Base-by-base conservation (phyloP, 495 filamentous ascomycete species). In the Lasiosphaeria miniovina region DNA sequence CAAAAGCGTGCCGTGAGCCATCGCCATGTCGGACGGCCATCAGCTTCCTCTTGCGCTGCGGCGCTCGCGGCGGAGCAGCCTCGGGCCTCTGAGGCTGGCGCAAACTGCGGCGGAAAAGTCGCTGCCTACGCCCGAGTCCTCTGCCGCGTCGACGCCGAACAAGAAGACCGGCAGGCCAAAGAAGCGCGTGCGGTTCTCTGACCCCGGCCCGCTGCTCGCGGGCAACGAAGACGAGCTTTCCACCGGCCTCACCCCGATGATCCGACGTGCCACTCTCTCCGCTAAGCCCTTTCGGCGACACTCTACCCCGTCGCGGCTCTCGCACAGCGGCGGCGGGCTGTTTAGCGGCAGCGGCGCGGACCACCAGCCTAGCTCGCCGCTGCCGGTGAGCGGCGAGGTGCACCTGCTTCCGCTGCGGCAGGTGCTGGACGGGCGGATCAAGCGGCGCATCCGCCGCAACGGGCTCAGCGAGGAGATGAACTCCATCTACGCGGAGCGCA, bases 401-500 rank as follows among this genome's bases (percentile, higher is more conserved):
- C 65, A 59, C 36, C 89, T 90, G 61, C 81, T 82, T 3, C 87
- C 90, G 0, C 74, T 92, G 36, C 78, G 83, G n/a, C 84, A 89
- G 33, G 80, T 88, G 4, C 69, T 93, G 31, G 87, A 91, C 64
- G 77, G 77, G 31, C 83, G 90, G n/a, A 80, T 84, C n/a, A 85
- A 86, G 68, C 83, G 90, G 31, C 81, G 89, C 49, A 80, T 92
- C 32, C 80, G 84, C 12, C 83, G 89, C 24, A 85, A 86, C 60
- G 85, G 88, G 34, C 71, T 94, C 40, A 90, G 88, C 62, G 84
- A 91, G 66, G 89, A 92, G 69, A 82, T 90, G 60, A 91, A 89
- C 70, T 73, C 70, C 17, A 84, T 90, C 53, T 74, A 83, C 52
- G 76, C 74, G 3, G 84, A 88, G 57, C 83, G 84, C 66, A 77